Conservation (phyloP, 768 basidiomycete genomes). For the Rubroboletus pulcherrimus region DNA sequence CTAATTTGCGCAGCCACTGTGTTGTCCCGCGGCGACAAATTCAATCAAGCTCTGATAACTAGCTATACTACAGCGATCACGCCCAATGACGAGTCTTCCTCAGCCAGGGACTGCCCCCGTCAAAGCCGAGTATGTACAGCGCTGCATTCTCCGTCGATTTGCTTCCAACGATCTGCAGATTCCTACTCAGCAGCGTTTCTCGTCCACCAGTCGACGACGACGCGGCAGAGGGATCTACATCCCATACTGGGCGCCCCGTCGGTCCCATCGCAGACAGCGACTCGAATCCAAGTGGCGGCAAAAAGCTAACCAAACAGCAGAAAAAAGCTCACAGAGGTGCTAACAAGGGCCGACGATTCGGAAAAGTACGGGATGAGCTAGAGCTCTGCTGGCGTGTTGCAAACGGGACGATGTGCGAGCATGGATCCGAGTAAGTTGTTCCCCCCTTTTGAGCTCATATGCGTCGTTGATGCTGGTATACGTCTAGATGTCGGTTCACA, state of each 20-base stretch:
- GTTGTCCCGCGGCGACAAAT: background rate
- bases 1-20: constrained; percentile 12
- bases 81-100: constrained; percentile 12
- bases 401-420: constrained; percentile 64
- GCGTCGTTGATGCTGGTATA: background rate
- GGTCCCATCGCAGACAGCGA: constrained; percentile 34
- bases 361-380: constrained; percentile 71
- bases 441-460: background rate
- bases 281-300: constrained; percentile 25
- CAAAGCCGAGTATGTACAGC: constrained; percentile 44
- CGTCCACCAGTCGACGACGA: constrained; percentile 46
- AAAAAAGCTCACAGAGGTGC: constrained; percentile 74
- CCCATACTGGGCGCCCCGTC: constrained; percentile 22
- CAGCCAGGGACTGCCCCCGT: constrained; percentile 52
- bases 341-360: constrained; percentile 81
- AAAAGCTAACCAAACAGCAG: constrained; percentile 55
- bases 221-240: constrained; percentile 59
- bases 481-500: constrained; percentile 64
- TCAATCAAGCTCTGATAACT: background rate
- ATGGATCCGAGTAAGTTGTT: constrained; percentile 55
- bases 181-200: constrained; percentile 32
- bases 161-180: constrained; percentile 31
- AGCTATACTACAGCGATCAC: background rate
- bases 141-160: background rate
- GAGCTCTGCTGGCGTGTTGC: constrained; percentile 83